Evolutionary conservation across 176 grass and related monocot species (phyloP).

Genomic region (Musa acuminata): DNA sequence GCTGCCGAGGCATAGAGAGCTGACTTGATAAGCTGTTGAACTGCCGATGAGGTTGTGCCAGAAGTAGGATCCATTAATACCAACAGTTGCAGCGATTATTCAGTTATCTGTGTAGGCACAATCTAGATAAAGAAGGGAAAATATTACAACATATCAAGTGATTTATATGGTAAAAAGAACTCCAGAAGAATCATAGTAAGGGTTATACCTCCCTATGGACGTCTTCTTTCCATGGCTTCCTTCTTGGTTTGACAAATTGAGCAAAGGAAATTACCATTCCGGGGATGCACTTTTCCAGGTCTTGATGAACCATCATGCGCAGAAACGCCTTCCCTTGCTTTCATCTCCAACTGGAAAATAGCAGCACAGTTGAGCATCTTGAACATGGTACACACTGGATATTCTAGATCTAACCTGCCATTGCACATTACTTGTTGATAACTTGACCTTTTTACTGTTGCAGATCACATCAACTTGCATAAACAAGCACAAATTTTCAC

Average conservation of each 20-base stretch:
- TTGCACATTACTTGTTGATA: not conserved
- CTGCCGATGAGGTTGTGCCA: not conserved
- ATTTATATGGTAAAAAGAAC: not conserved
- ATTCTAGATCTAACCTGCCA: slow-evolving; percentile 65
- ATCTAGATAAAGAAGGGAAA: not conserved
- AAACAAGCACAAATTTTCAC: no score
- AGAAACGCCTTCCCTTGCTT: slow-evolving; percentile 84
- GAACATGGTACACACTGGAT: slow-evolving; percentile 57
- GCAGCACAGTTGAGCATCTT: slow-evolving; percentile 60
- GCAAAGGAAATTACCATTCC: slow-evolving; percentile 88
- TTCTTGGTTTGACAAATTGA: slow-evolving; percentile 72
- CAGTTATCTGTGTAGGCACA: not conserved
- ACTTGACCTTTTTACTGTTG: no score
- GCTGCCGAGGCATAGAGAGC: no score
- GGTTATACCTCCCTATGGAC: slow-evolving; percentile 42
- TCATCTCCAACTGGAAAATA: slow-evolving; percentile 90
- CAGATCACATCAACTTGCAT: no score
- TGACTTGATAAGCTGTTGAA: not conserved
- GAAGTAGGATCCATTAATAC: not conserved
- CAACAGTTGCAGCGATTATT: not conserved
- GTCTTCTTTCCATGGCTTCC: slow-evolving; percentile 92
- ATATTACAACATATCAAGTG: not conserved
- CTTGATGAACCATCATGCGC: slow-evolving; percentile 44
- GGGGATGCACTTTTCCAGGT: slow-evolving; percentile 45
- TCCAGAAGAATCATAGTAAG: not conserved